Base-by-base conservation (phyloP, 305 asterid genomes). In the Fraxinus greggii region DNA sequence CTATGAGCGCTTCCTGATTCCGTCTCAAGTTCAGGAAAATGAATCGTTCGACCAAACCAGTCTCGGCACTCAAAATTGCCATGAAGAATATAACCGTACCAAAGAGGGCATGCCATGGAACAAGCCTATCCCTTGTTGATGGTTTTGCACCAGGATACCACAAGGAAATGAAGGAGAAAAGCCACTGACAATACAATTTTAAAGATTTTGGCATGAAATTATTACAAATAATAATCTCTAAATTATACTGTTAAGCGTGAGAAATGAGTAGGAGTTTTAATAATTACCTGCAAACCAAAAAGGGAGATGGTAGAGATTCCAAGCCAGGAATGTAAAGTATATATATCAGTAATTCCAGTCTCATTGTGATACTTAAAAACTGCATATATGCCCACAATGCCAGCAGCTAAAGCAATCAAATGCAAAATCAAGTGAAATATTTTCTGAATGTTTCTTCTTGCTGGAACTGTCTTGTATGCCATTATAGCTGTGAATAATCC, bases 321-420 rank as follows among this genome's bases (percentile, higher is more conserved):
- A 61, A 93, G 54, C 97, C 96, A 93, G 54, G 97, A 93, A 82
- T 93, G 97, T 72, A 90, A 81, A 45, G 94, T 75, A 36, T 90
- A 92, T 86, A 93, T 9, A 69, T 90, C 10, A 7, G 87, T 74
- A 78, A 89, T 81, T 63, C 75, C 12, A 7, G 28, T 3, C 21
- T 89, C 89, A 3, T 83, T 31, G 15, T 93, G 95, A 77, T 40
- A 92, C 83, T 89, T 90, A 91, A 92, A 92, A 31, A 93, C 94
- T 40, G 92, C 94, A 21, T 80, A 82, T 10, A 93, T 33, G 15
- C 96, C 97, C n/a, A 93, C 13, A 7, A 89, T 84, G 12, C 90
- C 94, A 61, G 83, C 69, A 6, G 80, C 38, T 32, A 93, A 90
- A 21, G 93, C 96, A 4, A 89, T 79, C 13, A 90, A 77, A 76